These are phyloP conservation scores for Hymenoscyphus repandus DNA, from an alignment of 2,329 filamentous ascomycete genomes.

Conservation along the genomic window DNA sequence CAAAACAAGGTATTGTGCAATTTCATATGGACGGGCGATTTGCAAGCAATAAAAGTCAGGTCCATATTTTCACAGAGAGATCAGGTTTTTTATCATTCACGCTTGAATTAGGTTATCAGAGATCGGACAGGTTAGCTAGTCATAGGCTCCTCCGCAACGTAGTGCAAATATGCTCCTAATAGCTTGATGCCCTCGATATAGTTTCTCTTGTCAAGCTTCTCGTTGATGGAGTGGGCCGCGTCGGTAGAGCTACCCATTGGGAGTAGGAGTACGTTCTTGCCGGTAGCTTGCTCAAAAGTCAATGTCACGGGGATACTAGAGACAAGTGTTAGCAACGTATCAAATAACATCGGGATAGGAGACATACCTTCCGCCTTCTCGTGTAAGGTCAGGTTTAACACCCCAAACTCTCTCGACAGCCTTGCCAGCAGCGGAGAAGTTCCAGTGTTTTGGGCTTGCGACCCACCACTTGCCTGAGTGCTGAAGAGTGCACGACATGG, in stretches of 20 bases:
- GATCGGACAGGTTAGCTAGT: slow-evolving; percentile 12
- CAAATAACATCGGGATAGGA: slow-evolving; percentile 1
- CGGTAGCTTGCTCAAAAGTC: slow-evolving; percentile 94
- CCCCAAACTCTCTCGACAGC: slow-evolving; percentile 95
- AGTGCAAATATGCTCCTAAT: slow-evolving; percentile 90
- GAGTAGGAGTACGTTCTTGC: slow-evolving; percentile 92
- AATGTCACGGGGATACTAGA: slow-evolving; percentile 88
- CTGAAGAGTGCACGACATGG: slow-evolving; percentile 70
- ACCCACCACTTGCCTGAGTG: slow-evolving; percentile 99
- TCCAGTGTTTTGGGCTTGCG: slow-evolving; percentile 96
- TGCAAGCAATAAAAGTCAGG: too few relatives aligned
- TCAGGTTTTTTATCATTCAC: too few relatives aligned
- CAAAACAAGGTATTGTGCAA: too few relatives aligned
- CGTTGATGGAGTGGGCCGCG: slow-evolving; percentile 95
- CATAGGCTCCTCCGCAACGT: slow-evolving; percentile 83
- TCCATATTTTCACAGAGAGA: too few relatives aligned
- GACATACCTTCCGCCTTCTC: slow-evolving; percentile 81
- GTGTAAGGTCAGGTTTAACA: slow-evolving; percentile 87
- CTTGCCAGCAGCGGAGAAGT: slow-evolving; percentile 91
- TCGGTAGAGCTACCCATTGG: slow-evolving; percentile 98
- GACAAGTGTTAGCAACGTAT: slow-evolving; percentile 9
- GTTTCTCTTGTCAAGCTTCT: slow-evolving; percentile 95
- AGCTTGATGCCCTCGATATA: slow-evolving; percentile 98
- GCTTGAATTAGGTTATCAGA: not conserved
- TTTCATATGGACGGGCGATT: too few relatives aligned